Evolutionary conservation across 805 yeast genomes (phyloP).

Genomic region (Ogataea kodamae): DNA sequence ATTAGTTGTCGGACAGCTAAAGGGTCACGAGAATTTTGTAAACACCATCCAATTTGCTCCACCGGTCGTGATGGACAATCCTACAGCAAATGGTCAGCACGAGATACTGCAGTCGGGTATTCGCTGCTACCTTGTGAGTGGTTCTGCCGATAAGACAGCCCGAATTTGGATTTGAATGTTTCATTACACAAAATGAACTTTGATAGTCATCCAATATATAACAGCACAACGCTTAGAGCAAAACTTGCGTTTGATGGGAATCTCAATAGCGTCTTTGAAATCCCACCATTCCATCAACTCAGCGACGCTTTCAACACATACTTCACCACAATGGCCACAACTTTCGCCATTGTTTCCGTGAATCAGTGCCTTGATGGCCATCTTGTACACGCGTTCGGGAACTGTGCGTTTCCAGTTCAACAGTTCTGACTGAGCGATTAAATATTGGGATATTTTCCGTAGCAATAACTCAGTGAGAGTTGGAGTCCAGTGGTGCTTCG

Average conservation of each 20-base stretch:
- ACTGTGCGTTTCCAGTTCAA: conserved; percentile 49
- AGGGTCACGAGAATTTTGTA: conserved; percentile 74
- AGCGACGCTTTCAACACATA: conserved; percentile 54
- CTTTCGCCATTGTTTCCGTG: conserved; percentile 49
- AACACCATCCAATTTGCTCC: conserved; percentile 57
- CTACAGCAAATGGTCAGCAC: conserved; percentile 28
- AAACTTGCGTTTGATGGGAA: conserved; percentile 54
- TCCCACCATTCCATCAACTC: conserved; percentile 70
- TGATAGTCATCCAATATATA: conserved; percentile 27
- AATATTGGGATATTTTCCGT: conserved; percentile 46
- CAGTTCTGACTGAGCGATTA: conserved; percentile 52
- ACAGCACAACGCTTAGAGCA: conserved; percentile 50
- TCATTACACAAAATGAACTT: conserved; percentile 6
- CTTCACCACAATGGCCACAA: conserved; percentile 48
- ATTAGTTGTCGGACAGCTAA: conserved; percentile 33
- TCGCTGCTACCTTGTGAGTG: conserved; percentile 63
- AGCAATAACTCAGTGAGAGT: conserved; percentile 47
- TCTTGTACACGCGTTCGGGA: conserved; percentile 41
- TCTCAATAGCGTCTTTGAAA: conserved; percentile 42
- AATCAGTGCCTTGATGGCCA: conserved; percentile 50
- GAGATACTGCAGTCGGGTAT: conserved; percentile 41
- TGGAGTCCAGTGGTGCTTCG: conserved; percentile 35
- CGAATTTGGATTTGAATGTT: conserved; percentile 45
- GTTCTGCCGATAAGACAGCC: conserved; percentile 56
- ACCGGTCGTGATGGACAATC: conserved; percentile 31